These are phyloP conservation scores for Globisporangium radiosum DNA, from an alignment of 352 stramenopile genomes.

Conservation along the genomic window DNA sequence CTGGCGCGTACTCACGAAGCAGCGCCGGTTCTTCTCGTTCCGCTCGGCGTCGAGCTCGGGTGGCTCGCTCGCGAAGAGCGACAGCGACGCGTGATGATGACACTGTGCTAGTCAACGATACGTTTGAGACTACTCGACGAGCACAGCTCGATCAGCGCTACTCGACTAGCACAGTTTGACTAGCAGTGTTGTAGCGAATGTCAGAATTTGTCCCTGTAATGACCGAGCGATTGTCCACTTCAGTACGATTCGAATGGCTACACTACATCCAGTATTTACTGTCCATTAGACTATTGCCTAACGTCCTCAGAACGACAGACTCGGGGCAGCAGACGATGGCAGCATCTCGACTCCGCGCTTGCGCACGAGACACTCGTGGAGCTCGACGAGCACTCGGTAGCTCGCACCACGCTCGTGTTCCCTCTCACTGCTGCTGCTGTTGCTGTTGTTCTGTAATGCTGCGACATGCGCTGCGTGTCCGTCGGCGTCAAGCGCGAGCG, in stretches of 20 bases:
- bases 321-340: not conserved
- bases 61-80: conserved; percentile 11
- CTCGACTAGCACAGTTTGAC: too few species aligned
- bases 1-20: conserved; percentile 44
- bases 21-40: conserved; percentile 58
- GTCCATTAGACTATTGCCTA: too few species aligned
- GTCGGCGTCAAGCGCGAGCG: conserved; percentile 30
- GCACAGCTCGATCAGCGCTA: too few species aligned
- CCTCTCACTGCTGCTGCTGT: not conserved
- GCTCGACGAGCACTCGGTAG: conserved; percentile 35
- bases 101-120: too few species aligned
- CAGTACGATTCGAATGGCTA: too few species aligned
- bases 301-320: not conserved
- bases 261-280: too few species aligned
- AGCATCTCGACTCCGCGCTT: conserved; percentile 17
- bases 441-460: conserved; percentile 10
- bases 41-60: conserved; percentile 16
- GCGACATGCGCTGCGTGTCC: conserved; percentile 25
- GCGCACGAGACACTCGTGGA: conserved; percentile 29
- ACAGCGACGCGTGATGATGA: not conserved
- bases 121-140: too few species aligned
- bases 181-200: not conserved
- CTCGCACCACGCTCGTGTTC: conserved; percentile 18
- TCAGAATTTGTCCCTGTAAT: not conserved
- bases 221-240: not conserved